Evolutionary conservation across 306 rosid genomes (phyloP).

Genomic region (Cucurbita moschata): DNA sequence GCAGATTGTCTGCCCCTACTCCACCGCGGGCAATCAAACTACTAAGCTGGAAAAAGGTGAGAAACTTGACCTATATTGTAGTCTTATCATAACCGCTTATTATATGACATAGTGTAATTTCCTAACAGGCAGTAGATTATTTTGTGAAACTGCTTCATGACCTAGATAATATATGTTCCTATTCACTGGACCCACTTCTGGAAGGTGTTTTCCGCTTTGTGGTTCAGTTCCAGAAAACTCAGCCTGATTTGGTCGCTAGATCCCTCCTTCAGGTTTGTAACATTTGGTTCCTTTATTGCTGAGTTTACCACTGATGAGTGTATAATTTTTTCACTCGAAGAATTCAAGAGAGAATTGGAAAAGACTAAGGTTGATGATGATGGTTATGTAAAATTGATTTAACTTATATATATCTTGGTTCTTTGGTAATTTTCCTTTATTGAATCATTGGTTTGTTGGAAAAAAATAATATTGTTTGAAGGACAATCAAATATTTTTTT

Average conservation of each 20-base stretch:
- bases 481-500: background rate
- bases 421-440: background rate
- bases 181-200: slow-evolving; percentile 49
- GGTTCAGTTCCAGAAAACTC: slow-evolving; percentile 73
- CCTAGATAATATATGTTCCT: slow-evolving; percentile 59
- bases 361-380: background rate
- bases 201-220: slow-evolving; percentile 72
- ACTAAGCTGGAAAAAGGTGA: slow-evolving; percentile 62
- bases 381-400: background rate
- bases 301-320: background rate
- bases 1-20: slow-evolving; percentile 86
- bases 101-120: slow-evolving; percentile 13
- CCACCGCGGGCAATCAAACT: slow-evolving; percentile 83
- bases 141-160: slow-evolving; percentile 75
- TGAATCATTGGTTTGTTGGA: background rate
- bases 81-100: background rate
- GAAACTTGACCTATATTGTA: background rate
- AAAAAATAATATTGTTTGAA: background rate
- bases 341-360: background rate
- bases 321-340: background rate
- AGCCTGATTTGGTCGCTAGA: slow-evolving; percentile 91
- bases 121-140: slow-evolving; percentile 69
- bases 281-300: background rate
- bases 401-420: background rate
- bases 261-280: slow-evolving; percentile 80